A percentile compares a stretch with the other conserved stretches of the same genome.
Evolutionary conservation across 73 alveolate genomes (phyloP).

Genomic region (Breviolum minutum): DNA sequence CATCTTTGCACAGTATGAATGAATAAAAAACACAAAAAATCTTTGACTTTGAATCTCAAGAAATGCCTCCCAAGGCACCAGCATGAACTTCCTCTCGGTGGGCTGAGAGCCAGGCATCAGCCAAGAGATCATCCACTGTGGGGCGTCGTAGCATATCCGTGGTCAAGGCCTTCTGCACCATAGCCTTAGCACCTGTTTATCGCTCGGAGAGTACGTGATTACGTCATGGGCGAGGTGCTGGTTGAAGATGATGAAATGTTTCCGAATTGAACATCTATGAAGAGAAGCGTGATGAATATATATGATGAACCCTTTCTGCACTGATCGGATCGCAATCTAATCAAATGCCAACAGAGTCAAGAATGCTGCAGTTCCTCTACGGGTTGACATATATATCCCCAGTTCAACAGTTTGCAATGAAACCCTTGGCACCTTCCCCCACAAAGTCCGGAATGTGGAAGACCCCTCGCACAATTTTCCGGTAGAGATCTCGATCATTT

Average conservation of each 20-base stretch:
- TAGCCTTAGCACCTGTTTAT: conserved; percentile 10
- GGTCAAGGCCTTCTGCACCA: conserved; percentile 88
- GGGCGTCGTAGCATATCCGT: conserved; percentile 84
- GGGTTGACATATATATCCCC: not conserved
- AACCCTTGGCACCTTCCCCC: conserved; percentile 34
- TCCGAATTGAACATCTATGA: no score
- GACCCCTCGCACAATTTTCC: conserved; percentile 96
- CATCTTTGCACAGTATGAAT: not conserved
- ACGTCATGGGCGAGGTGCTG: no score
- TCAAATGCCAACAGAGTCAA: no score
- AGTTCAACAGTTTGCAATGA: not conserved
- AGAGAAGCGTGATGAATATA: no score
- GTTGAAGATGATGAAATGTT: no score
- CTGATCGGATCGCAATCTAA: no score
- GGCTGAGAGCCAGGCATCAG: conserved; percentile 84
- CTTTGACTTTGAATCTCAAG: not conserved
- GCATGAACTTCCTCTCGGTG: conserved; percentile 78
- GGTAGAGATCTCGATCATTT: conserved; percentile 95
- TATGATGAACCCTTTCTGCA: no score
- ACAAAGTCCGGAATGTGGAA: conserved; percentile 97
- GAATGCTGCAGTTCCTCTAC: no score
- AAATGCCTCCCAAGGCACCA: not conserved
- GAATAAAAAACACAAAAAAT: not conserved
- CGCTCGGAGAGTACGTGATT: no score
- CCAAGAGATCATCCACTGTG: conserved; percentile 75